Conservation (phyloP, 1,139 yeast genomes). For the Pichia kudriavzevii region DNA sequence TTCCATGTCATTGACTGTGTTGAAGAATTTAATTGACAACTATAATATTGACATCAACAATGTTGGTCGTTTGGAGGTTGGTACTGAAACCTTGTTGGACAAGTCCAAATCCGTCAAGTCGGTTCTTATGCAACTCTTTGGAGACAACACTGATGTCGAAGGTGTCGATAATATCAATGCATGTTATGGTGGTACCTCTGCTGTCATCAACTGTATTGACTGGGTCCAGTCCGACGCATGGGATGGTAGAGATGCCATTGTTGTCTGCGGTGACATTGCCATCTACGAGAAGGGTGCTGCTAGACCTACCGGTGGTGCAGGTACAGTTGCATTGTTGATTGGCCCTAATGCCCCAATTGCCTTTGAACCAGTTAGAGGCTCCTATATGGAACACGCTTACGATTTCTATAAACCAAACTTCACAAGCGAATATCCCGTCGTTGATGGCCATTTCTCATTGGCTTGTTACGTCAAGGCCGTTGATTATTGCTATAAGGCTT, state of each 20-base stretch:
- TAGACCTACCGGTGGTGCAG: conserved; percentile 99
- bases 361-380: conserved; percentile 80
- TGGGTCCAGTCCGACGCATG: conserved; percentile 96
- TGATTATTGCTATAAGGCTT: conserved; percentile 76
- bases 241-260: conserved; percentile 99
- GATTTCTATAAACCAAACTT: conserved; percentile 98
- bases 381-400: conserved; percentile 92
- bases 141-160: conserved; percentile 84
- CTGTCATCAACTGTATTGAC: conserved; percentile 86
- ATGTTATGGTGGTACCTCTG: conserved; percentile 98
- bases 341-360: conserved; percentile 99
- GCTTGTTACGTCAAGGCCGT: conserved; percentile 91
- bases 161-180: conserved; percentile 97
- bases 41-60: conserved; percentile 72
- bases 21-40: conserved; percentile 67
- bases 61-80: conserved; percentile 95
- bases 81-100: conserved; percentile 95
- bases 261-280: conserved; percentile 96
- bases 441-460: conserved; percentile 94
- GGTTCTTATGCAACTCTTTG: conserved; percentile 90
- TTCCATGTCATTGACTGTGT: conserved; percentile 81
- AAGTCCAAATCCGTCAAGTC: conserved; percentile 96
- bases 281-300: conserved; percentile 96
- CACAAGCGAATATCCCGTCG: conserved; percentile 93
- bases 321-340: conserved; percentile 87